Percentiles rank a stretch among this genome's conserved stretches.
phyloP scores from a whole-genome alignment of 1,284 basidiomycete genomes.

The Stygiomarasmius scandens region DNA sequence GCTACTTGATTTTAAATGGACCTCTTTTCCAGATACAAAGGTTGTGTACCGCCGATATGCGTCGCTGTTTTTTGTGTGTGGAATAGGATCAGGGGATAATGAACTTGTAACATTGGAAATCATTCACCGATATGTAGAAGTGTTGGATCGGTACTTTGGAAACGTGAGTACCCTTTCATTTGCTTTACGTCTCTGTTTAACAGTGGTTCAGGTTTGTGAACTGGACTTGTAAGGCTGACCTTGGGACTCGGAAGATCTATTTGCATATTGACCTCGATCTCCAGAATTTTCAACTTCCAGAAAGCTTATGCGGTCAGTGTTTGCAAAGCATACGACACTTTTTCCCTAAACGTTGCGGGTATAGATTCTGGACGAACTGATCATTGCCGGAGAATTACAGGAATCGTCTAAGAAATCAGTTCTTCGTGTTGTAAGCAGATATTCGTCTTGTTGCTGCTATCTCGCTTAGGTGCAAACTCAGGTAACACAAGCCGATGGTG shows the following conservation, averaged over 20 bases:
- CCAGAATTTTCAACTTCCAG: conserved; percentile 97
- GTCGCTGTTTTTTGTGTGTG: conserved; percentile 96
- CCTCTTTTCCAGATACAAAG: conserved; percentile 73
- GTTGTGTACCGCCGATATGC: conserved; percentile 98
- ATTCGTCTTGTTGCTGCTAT: not conserved
- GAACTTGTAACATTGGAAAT: conserved; percentile 93
- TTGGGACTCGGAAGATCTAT: too few species aligned
- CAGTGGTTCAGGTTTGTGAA: conserved; percentile 99
- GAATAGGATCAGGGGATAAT: conserved; percentile 90
- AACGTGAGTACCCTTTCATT: conserved; percentile 70
- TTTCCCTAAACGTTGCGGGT: conserved; percentile 12
- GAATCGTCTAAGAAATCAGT: conserved; percentile 92
- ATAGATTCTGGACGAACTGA: conserved; percentile 95
- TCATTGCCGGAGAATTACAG: conserved; percentile 97
- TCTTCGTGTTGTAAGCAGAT: conserved; percentile 38
- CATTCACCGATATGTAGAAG: conserved; percentile 98
- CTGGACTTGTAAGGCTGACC: conserved; percentile 75
- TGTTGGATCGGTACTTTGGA: conserved; percentile 98
- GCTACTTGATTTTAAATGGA: not conserved
- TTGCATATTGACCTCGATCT: conserved; percentile 6
- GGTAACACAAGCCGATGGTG: conserved; percentile 81
- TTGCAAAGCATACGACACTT: not conserved
- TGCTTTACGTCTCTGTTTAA: too few species aligned
- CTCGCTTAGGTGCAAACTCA: conserved; percentile 29
- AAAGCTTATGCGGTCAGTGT: conserved; percentile 89